Evolutionary conservation across 768 basidiomycete genomes (phyloP).

Genomic region (Cystofilobasidium macerans): DNA sequence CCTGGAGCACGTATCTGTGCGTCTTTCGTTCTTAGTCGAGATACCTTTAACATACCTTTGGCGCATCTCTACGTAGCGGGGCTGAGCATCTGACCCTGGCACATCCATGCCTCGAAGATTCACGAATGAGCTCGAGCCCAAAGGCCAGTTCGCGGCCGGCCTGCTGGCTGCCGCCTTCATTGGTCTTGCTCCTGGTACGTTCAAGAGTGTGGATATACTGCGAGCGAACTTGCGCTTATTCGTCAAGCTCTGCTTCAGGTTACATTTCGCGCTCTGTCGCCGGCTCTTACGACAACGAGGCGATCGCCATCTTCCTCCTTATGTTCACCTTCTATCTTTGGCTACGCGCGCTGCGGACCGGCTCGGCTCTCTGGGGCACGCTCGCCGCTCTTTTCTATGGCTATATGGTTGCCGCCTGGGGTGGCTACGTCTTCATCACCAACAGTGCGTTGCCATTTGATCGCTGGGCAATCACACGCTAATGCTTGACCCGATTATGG

Average conservation of each 20-base stretch:
- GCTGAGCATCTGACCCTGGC: not conserved
- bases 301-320: slow-evolving; percentile 97
- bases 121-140: slow-evolving; percentile 90
- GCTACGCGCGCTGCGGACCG: slow-evolving; percentile 91
- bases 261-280: slow-evolving; percentile 99
- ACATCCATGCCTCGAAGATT: slow-evolving; percentile 48
- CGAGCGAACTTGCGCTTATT: not conserved
- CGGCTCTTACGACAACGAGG: slow-evolving; percentile 98
- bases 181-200: slow-evolving; percentile 69
- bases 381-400: slow-evolving; percentile 93
- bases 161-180: slow-evolving; percentile 97
- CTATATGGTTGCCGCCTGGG: slow-evolving; percentile 99
- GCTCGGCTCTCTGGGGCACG: slow-evolving; percentile 83
- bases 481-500: too few species aligned
- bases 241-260: slow-evolving; percentile 36
- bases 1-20: slow-evolving; percentile 91
- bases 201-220: not conserved
- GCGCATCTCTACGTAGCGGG: not conserved
- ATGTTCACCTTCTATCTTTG: slow-evolving; percentile 98
- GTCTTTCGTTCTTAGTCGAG: slow-evolving; percentile 32
- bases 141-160: slow-evolving; percentile 57
- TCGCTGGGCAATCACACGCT: too few species aligned
- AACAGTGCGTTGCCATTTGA: slow-evolving; percentile 48
- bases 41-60: not conserved
- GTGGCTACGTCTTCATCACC: slow-evolving; percentile 99